Evolutionary conservation across 1,284 basidiomycete species (phyloP), one percentile per base, ranked within the genome.

Genomic region (Naganishia sp.): DNA sequence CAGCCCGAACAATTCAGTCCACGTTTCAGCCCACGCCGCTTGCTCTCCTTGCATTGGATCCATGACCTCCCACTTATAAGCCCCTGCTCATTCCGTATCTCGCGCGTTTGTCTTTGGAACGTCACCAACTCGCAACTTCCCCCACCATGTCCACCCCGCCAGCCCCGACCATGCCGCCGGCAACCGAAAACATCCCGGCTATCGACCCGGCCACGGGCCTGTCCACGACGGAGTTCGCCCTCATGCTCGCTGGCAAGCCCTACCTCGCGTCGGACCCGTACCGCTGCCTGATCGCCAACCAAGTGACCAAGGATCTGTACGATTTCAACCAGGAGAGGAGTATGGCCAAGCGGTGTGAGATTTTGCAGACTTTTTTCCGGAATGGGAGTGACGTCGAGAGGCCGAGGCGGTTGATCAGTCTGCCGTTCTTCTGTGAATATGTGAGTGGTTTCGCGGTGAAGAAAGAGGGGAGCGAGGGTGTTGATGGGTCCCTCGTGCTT

Each of bases 371-470:
- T 10, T 54, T 72, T 18, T 63, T 67, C 46, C 63, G 70, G 63
- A 72, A 71, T 46, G 55, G 74, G n/a, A 65, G 60, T n/a, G 69
- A 54, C 45, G 64, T 60, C 6, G 63, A 50, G 63, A 56, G 63
- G 63, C 66, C 68, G 42, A 45, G 66, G 43, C 65, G 68, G 46
- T 63, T 54, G 45, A 65, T 71, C n/a, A 49, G 44, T 15, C 43
- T 69, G 53, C 73, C 73, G 4, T 75, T 76, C 44, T 72, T 71
- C 43, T 76, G 72, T 61, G 77, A 79, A 70, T 79, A 78, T 64
- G 77, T 76, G 68, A 70, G 75, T 74, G 3, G 6, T 43, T 23
- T 18, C 25, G n/a, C 11, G 25, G 18, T 18, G 21, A 7, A 11
- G 67, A 43, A 7, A 2, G 46, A 23, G 43, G n/a, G 42, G 33